Conservation (phyloP, 2,329 filamentous ascomycete species). For the Sclerotinia minor region DNA sequence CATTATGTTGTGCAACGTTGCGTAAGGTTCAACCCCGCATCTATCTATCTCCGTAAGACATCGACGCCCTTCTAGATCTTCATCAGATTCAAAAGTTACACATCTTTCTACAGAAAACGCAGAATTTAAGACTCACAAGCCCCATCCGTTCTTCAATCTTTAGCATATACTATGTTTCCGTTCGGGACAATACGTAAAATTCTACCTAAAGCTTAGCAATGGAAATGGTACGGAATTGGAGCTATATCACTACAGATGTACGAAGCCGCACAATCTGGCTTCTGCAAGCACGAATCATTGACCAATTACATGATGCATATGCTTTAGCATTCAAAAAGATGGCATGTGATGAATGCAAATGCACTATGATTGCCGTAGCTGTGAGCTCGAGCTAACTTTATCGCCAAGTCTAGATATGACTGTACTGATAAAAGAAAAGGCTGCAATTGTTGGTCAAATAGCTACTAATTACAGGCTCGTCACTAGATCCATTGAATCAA, state of each 20-base stretch:
- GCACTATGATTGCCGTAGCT: constrained; percentile 11
- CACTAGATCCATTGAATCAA: not conserved
- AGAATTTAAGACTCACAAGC: not conserved
- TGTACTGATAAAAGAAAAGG: not conserved
- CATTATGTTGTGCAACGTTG: not conserved
- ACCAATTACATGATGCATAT: not conserved
- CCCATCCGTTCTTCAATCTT: no score
- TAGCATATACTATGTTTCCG: not conserved
- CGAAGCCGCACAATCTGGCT: not conserved
- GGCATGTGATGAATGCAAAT: constrained; percentile 17
- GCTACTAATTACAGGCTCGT: constrained; percentile 1
- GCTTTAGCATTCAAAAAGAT: constrained; percentile 4
- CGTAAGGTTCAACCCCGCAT: not conserved
- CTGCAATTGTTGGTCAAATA: constrained; percentile 9
- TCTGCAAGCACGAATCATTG: not conserved
- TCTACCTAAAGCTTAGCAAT: not conserved
- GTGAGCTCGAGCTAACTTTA: not conserved
- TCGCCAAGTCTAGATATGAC: not conserved
- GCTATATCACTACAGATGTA: not conserved
- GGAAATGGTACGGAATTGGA: not conserved
- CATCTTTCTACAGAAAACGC: not conserved
- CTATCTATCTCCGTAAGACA: not conserved
- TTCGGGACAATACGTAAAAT: not conserved
- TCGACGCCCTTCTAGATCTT: not conserved
- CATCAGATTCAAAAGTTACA: not conserved